phyloP scores from a whole-genome alignment of 2,329 filamentous ascomycete species.

The Cyphellophora europaea region DNA sequence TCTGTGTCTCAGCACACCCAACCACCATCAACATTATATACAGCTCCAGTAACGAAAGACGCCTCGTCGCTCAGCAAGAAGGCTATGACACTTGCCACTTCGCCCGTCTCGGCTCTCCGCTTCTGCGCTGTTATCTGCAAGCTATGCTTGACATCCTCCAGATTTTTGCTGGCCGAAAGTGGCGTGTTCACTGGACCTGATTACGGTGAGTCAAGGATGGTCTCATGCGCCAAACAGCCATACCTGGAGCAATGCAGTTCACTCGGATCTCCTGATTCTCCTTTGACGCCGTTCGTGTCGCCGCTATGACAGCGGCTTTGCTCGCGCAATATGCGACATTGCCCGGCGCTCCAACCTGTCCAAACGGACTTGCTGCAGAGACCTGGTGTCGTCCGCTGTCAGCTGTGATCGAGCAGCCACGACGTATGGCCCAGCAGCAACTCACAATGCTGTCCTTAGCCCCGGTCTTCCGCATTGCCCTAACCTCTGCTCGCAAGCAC shows the following conservation, averaged over 20 bases:
- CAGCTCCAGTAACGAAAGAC: slow-evolving; percentile 37
- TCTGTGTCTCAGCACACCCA: slow-evolving; percentile 23
- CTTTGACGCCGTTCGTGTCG: slow-evolving; percentile 31
- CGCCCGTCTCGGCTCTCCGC: slow-evolving; percentile 23
- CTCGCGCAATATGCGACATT: slow-evolving; percentile 33
- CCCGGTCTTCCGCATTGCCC: slow-evolving; percentile 25
- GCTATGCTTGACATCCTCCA: slow-evolving; percentile 7
- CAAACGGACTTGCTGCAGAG: slow-evolving; percentile 13
- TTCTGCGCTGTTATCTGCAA: slow-evolving; percentile 17
- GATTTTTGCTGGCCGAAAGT: slow-evolving; percentile 6
- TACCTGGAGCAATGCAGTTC: slow-evolving; percentile 22
- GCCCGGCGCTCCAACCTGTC: slow-evolving; percentile 24
- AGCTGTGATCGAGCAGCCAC: not conserved
- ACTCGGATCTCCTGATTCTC: slow-evolving; percentile 26
- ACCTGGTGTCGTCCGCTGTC: slow-evolving; percentile 4
- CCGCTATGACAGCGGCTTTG: slow-evolving; percentile 35
- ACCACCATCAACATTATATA: slow-evolving; percentile 38
- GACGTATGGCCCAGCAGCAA: slow-evolving; percentile 19
- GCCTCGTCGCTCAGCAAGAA: slow-evolving; percentile 38
- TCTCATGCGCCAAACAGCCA: too few relatives aligned
- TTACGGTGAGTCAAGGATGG: too few relatives aligned
- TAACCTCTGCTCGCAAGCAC: slow-evolving; percentile 41
- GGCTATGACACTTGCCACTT: slow-evolving; percentile 36
- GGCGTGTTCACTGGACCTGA: slow-evolving; percentile 10
- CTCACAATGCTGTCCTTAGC: slow-evolving; percentile 39